phyloP scores from a whole-genome alignment of 139 green algal genomes.

The Chlorella sp. region DNA sequence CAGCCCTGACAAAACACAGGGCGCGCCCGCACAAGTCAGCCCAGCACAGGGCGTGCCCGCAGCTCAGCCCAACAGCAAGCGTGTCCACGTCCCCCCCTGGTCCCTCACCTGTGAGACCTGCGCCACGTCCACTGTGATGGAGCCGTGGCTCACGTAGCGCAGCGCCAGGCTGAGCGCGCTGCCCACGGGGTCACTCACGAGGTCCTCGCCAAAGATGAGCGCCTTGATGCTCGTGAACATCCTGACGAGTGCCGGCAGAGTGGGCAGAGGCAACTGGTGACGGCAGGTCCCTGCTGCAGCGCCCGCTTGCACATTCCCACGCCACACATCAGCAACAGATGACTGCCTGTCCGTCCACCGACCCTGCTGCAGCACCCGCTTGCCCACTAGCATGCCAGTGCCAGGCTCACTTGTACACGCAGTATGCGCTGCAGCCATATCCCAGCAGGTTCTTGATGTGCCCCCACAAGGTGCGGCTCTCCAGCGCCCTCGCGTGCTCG shows the following conservation, averaged over 20 bases:
- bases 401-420: constrained; percentile 61
- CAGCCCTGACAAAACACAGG: background rate
- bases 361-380: background rate
- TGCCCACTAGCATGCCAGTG: too few relatives aligned
- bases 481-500: constrained; percentile 60
- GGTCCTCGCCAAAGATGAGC: constrained; percentile 78
- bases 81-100: too few relatives aligned
- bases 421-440: constrained; percentile 78
- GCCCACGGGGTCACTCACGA: constrained; percentile 63
- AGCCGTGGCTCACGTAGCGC: constrained; percentile 42
- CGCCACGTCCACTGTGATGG: constrained; percentile 48
- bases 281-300: background rate
- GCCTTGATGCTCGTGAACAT: constrained; percentile 62
- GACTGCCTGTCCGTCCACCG: background rate
- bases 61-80: too few relatives aligned
- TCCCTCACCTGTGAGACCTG: constrained; percentile 40
- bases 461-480: constrained; percentile 63
- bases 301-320: background rate
- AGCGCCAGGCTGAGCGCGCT: constrained; percentile 50
- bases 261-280: too few relatives aligned
- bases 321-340: too few relatives aligned
- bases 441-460: constrained; percentile 77
- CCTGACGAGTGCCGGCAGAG: constrained; percentile 16
- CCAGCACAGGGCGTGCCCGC: too few relatives aligned
- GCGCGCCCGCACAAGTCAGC: too few relatives aligned